Base-by-base conservation (phyloP, 306 rosid genomes). In the Ceratonia siliqua region DNA sequence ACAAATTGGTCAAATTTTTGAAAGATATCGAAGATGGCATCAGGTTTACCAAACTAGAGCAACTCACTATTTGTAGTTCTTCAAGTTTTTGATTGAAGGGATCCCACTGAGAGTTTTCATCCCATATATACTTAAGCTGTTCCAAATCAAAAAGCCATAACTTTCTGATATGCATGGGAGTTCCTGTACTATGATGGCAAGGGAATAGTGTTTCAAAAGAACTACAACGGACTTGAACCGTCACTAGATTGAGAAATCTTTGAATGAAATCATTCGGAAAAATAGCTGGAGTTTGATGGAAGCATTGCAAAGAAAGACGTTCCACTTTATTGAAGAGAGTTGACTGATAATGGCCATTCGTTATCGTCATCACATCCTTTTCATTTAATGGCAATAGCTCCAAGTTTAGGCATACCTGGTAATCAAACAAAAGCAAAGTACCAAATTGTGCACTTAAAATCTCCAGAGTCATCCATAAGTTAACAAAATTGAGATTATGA, bases 1-100 rank as follows among this genome's bases (percentile, higher is more conserved):
- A 0, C 20, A 62, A 6, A 14, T 3, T 0, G 1, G 9, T 39
- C 6, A 62, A 39, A 39, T 62, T 62, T 39, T 4, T 28, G 50
- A 62, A 62, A 62, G 69, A 62, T 20, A 24, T 11, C 5, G 45
- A 63, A 63, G 33, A n/a, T 39, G 69, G 69, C 10, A n/a, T 17
- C 50, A 63, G 11, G 9, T n/a, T 63, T 39, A 0, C 24, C 24
- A 63, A 38, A 17, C 27, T 32, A 3, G 45, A 15, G 33, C 67
- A 61, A 0, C 9, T 6, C 6, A 2, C 11, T 7, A 35, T 4
- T 0, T 0, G 0, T 3, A 61, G n/a, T 0, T 10, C 0, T n/a
- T 32, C 59, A 22, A 53, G 59, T 2, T 35, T 35, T 17, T 7
- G 3, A 21, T 2, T 7, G 15, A 63, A 6, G 42, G 28, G 0